Evolutionary conservation across 106 monocot genomes (phyloP), one percentile per base, ranked within the genome.

Genomic region (Hemerocallis citrina): DNA sequence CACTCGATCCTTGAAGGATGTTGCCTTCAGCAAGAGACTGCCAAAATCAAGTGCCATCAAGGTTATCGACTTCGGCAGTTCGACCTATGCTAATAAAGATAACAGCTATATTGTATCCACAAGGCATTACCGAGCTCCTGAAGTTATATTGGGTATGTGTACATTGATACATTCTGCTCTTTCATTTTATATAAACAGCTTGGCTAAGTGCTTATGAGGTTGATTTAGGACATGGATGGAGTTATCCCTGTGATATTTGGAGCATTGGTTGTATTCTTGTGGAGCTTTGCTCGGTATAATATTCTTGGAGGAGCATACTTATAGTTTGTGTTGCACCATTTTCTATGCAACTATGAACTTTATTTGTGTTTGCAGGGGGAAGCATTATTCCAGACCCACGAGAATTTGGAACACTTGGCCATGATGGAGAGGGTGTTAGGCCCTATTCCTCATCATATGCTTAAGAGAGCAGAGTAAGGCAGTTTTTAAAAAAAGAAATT

Each of bases 41-140:
- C 94, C 94, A 19, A 95, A 95, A 62, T 95, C 86, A 22, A 86
- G 89, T 69, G 75, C 83, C 13, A 86, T 95, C 16, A 95, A 95
- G 57, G 75, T 95, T 12, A 89, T 95, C 72, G 94, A 95, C 78
- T 95, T 89, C 73, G 94, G 94, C n/a, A 95, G 89, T 73, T 89
- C 89, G 12, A 89, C 89, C 15, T 71, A 74, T 64, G 85, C 78
- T 31, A 61, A 70, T 34, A 62, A 80, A 39, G 75, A 81, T 12
- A 82, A 78, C 52, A 78, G 45, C 36, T 95, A 89, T 45, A 69
- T 84, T 43, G 94, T 95, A 0, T 95, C 94, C 9, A 95, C 94
- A 0, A 66, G 94, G 50, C 94, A 95, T 59, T 95, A 95, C 55
- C 74, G 94, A 13, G 94, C 94, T 46, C 94, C 94, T 23, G 94